These are phyloP conservation scores for Letharia lupina DNA, from an alignment of 495 filamentous ascomycete genomes.

Conservation along the genomic window DNA sequence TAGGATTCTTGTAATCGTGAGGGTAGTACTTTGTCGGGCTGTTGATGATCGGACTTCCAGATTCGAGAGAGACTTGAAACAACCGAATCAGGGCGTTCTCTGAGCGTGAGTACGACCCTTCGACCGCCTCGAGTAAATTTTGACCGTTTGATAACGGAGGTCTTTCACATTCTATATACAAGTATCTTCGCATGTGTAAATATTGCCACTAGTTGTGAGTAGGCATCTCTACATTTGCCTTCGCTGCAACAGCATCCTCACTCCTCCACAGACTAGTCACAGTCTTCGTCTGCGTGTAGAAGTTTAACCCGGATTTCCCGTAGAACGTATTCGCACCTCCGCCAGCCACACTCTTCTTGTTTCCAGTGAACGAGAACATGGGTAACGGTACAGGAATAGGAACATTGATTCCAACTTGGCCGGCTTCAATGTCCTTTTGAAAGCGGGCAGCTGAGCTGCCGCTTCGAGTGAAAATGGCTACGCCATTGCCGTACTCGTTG, in stretches of 20 bases:
- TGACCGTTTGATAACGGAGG: too few relatives aligned
- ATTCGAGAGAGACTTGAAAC: not conserved
- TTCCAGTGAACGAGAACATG: slow-evolving; percentile 97
- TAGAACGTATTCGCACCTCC: slow-evolving; percentile 94
- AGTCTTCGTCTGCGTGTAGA: slow-evolving; percentile 97
- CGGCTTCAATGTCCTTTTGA: slow-evolving; percentile 55
- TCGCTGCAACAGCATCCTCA: slow-evolving; percentile 72
- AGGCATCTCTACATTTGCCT: slow-evolving; percentile 89
- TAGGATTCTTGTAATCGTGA: not conserved
- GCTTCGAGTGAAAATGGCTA: slow-evolving; percentile 58
- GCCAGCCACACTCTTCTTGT: slow-evolving; percentile 92
- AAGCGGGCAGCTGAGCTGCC: slow-evolving; percentile 54
- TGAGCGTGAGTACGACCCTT: too few relatives aligned
- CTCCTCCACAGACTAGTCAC: slow-evolving; percentile 86
- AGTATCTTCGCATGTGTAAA: not conserved
- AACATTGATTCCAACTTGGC: slow-evolving; percentile 53
- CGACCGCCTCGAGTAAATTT: not conserved
- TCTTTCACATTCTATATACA: not conserved
- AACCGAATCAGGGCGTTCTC: not conserved
- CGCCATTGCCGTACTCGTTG: slow-evolving; percentile 65
- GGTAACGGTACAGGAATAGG: slow-evolving; percentile 82
- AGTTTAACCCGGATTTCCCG: slow-evolving; percentile 80
- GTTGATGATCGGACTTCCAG: not conserved
- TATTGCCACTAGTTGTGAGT: slow-evolving; percentile 46
- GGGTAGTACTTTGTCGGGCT: not conserved